Evolutionary conservation across 371 early-diverging fungal genomes (phyloP).

Genomic region (Rhizopus arrhizus): DNA sequence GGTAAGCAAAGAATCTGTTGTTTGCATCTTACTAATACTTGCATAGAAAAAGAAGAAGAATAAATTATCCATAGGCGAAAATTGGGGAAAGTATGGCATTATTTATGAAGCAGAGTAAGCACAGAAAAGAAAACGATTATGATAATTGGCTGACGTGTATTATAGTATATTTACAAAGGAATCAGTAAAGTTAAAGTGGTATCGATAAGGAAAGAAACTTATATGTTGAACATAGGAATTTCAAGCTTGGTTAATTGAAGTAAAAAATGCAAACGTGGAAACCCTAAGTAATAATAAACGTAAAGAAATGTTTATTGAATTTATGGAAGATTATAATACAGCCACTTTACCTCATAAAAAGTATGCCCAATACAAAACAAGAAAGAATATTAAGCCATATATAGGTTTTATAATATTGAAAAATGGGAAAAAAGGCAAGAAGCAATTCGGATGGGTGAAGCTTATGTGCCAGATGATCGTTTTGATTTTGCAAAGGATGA

Average conservation of each 20-base stretch:
- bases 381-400: conserved; percentile 20
- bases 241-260: conserved; percentile 75
- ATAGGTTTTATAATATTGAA: conserved; percentile 57
- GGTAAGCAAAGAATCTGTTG: neutral
- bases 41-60: conserved; percentile 43
- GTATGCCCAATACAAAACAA: conserved; percentile 34
- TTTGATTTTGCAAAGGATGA: conserved; percentile 51
- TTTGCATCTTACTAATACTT: conserved; percentile 13
- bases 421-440: conserved; percentile 64
- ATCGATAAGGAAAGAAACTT: neutral
- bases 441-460: conserved; percentile 60
- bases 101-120: conserved; percentile 57
- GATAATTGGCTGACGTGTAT: neutral
- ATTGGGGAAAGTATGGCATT: conserved; percentile 64
- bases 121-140: neutral
- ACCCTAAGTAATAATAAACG: conserved; percentile 54
- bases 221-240: conserved; percentile 55
- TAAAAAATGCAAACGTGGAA: conserved; percentile 65
- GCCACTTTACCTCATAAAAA: conserved; percentile 74
- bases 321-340: conserved; percentile 80
- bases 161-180: conserved; percentile 62
- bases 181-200: conserved; percentile 28
- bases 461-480: conserved; percentile 9
- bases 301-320: conserved; percentile 68
- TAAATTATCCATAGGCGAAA: conserved; percentile 28